Base-by-base conservation (phyloP, 2,329 filamentous ascomycete genomes). In the Verticillium klebahnii region DNA sequence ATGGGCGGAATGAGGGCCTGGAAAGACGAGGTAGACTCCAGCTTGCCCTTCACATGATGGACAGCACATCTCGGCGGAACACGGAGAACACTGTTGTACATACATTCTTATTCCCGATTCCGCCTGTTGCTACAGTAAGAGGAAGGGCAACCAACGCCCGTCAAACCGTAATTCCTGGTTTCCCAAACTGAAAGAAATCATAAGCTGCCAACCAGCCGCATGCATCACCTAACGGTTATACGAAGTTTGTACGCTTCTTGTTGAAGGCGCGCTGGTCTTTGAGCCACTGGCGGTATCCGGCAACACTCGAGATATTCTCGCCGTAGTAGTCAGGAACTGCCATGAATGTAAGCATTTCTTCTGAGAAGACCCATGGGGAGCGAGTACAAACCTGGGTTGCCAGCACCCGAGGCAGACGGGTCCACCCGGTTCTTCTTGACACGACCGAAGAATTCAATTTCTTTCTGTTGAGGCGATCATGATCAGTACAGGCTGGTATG, bases 181-280 rank as follows among this genome's bases (percentile, higher is more conserved):
- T 59, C 56, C 56, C 39, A 61, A 61, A 60, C 50, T 37, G 55
- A 60, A 56, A 60, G 60, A 63, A 60, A 52, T 62, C 23, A 23
- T 61, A n/a, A 19, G 15, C 45, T 52, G 19, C 23, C 19, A 52
- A 19, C 45, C 12, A 52, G 45, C 19, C 19, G 39, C 37, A 31
- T 1, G 32, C 60, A 56, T 61, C 9, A 11, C 19, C 45, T 1
- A 52, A 3, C 23, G 8, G 17, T 79, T 75, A 89, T 66, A 88
- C 77, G 75, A 88, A 87, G 70, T 79, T 85, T 67, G 80, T 86
- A 74, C 87, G 88, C 86, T 96, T 96, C 82, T 93, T 93, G 80
- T 96, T 97, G 80, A 97, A 99, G 11, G 93, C 94, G 65, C 94
- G 85, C 82, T 98, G 95, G 73, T 99, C 95, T 82, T 97, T 98